These are phyloP conservation scores for Phanerochaete carnosa DNA, from an alignment of 768 basidiomycete species.

Conservation along the genomic window DNA sequence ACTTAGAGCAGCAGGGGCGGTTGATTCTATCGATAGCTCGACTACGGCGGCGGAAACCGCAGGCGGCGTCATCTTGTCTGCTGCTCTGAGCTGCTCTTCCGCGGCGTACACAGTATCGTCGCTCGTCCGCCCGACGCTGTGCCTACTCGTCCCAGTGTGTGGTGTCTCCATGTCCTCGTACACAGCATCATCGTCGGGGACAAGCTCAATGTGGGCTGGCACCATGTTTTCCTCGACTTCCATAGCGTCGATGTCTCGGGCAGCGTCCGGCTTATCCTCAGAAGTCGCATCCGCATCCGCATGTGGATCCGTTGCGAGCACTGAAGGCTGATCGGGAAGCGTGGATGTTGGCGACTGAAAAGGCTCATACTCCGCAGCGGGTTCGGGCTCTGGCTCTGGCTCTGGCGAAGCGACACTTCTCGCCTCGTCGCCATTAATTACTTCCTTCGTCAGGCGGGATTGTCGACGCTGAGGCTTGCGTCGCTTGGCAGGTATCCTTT, in stretches of 20 bases:
- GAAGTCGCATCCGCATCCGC: neutral
- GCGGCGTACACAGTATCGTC: slow-evolving; percentile 51
- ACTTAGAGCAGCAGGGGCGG: neutral
- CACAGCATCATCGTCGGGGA: slow-evolving; percentile 34
- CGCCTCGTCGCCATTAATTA: neutral
- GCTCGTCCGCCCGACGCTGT: slow-evolving; percentile 46
- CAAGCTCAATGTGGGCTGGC: neutral
- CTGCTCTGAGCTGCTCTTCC: slow-evolving; percentile 27
- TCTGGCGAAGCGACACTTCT: neutral
- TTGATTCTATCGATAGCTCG: slow-evolving; percentile 21
- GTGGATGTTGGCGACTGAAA: neutral
- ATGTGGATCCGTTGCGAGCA: too few relatives aligned
- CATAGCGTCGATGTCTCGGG: neutral
- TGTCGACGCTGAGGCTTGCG: neutral
- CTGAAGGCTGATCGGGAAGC: neutral
- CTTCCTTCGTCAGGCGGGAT: slow-evolving; percentile 3
- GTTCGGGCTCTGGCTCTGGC: neutral
- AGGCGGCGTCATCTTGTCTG: slow-evolving; percentile 20
- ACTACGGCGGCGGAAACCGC: slow-evolving; percentile 13
- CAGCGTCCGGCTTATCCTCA: neutral
- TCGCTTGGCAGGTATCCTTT: slow-evolving; percentile 5
- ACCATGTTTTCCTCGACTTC: neutral
- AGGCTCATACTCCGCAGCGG: neutral
- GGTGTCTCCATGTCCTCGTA: slow-evolving; percentile 56
- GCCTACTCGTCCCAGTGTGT: slow-evolving; percentile 42